These are phyloP conservation scores for Penicillium maclennaniae DNA, from an alignment of 495 filamentous ascomycete species.

Conservation along the genomic window DNA sequence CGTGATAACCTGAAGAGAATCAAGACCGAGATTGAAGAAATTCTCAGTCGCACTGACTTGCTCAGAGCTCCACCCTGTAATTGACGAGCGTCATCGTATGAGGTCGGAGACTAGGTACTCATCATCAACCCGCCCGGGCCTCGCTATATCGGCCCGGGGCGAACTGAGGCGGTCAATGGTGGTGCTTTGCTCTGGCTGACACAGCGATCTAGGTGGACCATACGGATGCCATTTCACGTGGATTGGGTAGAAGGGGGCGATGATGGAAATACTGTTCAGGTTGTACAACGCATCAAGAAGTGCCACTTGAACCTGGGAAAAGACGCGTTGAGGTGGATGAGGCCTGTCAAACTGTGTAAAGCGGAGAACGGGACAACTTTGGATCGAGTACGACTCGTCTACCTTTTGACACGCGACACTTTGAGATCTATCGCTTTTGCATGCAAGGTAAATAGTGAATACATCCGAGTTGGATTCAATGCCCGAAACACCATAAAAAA, in stretches of 20 bases:
- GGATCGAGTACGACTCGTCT: neutral
- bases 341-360: neutral
- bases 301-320: too few relatives aligned
- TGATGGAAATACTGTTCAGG: neutral
- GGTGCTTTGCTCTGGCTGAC: too few relatives aligned
- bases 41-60: slow-evolving; percentile 16
- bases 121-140: slow-evolving; percentile 8
- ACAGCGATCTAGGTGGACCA: too few relatives aligned
- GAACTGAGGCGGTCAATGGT: too few relatives aligned
- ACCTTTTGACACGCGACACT: too few relatives aligned
- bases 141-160: neutral
- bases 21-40: slow-evolving; percentile 45
- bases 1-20: slow-evolving; percentile 47
- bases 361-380: neutral
- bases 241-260: too few relatives aligned
- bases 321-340: neutral
- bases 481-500: too few relatives aligned
- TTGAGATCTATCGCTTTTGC: too few relatives aligned
- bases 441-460: too few relatives aligned
- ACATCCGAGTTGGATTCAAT: too few relatives aligned
- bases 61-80: slow-evolving; percentile 16
- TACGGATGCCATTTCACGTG: too few relatives aligned
- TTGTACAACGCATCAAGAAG: neutral
- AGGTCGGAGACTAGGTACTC: slow-evolving; percentile 8
- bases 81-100: slow-evolving; percentile 3